These are phyloP conservation scores for Agaricus blazei DNA, from an alignment of 768 basidiomycete genomes.

Conservation along the genomic window DNA sequence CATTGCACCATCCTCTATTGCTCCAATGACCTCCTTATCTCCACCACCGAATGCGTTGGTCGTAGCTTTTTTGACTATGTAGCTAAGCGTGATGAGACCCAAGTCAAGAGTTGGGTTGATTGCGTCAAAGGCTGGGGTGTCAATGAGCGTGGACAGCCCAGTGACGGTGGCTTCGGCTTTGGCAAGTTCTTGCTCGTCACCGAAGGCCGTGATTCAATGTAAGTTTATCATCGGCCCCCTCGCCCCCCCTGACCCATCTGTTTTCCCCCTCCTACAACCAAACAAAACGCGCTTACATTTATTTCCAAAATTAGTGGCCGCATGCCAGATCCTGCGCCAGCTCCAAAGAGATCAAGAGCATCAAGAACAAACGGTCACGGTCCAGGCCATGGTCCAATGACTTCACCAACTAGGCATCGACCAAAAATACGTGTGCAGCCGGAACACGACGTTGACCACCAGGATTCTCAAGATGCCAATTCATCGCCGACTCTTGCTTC, in stretches of 20 bases:
- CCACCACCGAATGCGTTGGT: slow-evolving; percentile 52
- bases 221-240: slow-evolving; percentile 15
- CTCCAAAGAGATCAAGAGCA: slow-evolving; percentile 5
- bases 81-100: slow-evolving; percentile 51
- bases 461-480: not conserved
- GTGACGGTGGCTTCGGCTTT: slow-evolving; percentile 82
- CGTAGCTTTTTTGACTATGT: slow-evolving; percentile 79
- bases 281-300: not conserved
- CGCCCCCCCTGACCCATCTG: not conserved
- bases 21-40: slow-evolving; percentile 66
- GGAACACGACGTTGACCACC: too few relatives aligned
- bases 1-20: slow-evolving; percentile 65
- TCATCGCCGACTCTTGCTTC: not conserved
- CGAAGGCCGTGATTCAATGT: slow-evolving; percentile 63
- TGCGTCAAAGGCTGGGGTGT: slow-evolving; percentile 81
- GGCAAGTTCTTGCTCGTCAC: slow-evolving; percentile 58
- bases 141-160: slow-evolving; percentile 78
- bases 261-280: not conserved
- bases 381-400: not conserved
- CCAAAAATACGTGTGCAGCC: slow-evolving; percentile 17
- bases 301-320: slow-evolving; percentile 3
- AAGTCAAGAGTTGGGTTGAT: slow-evolving; percentile 70
- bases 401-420: slow-evolving; percentile 11
- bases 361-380: not conserved
- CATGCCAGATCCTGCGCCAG: slow-evolving; percentile 3